These are phyloP conservation scores for Chrysanthemum makinoi DNA, from an alignment of 129 eudicot species.

Conservation along the genomic window DNA sequence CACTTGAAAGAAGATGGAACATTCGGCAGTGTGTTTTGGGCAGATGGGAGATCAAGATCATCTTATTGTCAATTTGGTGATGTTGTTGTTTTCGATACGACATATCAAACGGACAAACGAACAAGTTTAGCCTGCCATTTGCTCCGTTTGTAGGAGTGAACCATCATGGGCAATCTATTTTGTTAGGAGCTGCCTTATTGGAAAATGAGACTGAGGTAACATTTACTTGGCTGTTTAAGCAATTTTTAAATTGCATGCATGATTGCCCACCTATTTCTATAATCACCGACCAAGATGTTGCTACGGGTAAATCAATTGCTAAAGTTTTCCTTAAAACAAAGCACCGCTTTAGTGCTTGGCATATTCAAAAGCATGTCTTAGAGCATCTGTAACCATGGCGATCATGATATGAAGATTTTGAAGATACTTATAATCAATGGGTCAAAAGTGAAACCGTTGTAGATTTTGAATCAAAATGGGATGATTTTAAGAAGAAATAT, in stretches of 20 bases:
- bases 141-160: neutral
- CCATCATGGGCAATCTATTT: neutral
- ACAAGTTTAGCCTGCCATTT: neutral
- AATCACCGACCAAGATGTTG: too few species aligned
- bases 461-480: neutral
- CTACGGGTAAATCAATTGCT: neutral
- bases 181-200: neutral
- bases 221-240: too few species aligned
- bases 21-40: neutral
- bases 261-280: neutral
- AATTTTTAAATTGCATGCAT: neutral
- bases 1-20: neutral
- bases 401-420: neutral
- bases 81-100: neutral
- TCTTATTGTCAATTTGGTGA: neutral
- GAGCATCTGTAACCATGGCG: slow-evolving; percentile 3
- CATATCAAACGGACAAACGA: neutral
- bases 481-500: neutral
- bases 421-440: neutral
- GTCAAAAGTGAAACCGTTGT: neutral
- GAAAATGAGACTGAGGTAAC: neutral
- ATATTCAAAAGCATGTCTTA: neutral
- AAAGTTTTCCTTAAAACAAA: neutral
- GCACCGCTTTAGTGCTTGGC: slow-evolving; percentile 8
- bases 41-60: too few species aligned